Evolutionary conservation across 768 basidiomycete genomes (phyloP), one percentile per base, ranked within the genome.

Genomic region (Pisolithus microcarpus): DNA sequence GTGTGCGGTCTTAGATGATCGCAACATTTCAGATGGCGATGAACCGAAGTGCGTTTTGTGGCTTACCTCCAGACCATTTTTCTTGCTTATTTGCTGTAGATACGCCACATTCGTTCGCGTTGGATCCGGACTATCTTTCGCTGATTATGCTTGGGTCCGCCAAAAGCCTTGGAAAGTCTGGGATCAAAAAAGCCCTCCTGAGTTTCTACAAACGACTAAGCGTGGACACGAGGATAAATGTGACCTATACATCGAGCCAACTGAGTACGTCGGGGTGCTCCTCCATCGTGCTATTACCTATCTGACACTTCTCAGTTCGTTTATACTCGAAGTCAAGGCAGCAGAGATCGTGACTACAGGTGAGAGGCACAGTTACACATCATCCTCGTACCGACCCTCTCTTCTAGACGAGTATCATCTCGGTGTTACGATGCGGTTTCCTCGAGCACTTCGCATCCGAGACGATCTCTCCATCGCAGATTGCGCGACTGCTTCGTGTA

Each of bases 371-470:
- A 21, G 31, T 28, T 19, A 21, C 18, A 34, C 30, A n/a, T 36
- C 28, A 19, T 9, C 24, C 18, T 26, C n/a, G 24, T 38, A 43
- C 52, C 52, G 7, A 53, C 46, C 4, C 8, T 39, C 50, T 37
- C 56, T 53, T 34, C 13, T 5, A 83, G 93, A 91, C 57, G 84
- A 83, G 58, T 97, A 91, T 59, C 86, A 87, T 48, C 65, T 92
- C 56, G 87, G 85, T 4, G 81, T 85, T 55, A 98, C 95, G 0
- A 86, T 99, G 82, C 84, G 96, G 19, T 99, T 99, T 62, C 95
- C 96, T 42, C 80, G 94, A 51, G 91, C 89, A 15, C 59, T 91
- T 43, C 62, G 68, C 3, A 91, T 94, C 53, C 80, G 91, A 21
- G 87, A 89, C 46, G 92, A 96, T 59, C 73, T 90, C 18, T 76